Conservation (phyloP, 202 grass and related monocot species). For the Schoenoplectus tabernaemontani region DNA sequence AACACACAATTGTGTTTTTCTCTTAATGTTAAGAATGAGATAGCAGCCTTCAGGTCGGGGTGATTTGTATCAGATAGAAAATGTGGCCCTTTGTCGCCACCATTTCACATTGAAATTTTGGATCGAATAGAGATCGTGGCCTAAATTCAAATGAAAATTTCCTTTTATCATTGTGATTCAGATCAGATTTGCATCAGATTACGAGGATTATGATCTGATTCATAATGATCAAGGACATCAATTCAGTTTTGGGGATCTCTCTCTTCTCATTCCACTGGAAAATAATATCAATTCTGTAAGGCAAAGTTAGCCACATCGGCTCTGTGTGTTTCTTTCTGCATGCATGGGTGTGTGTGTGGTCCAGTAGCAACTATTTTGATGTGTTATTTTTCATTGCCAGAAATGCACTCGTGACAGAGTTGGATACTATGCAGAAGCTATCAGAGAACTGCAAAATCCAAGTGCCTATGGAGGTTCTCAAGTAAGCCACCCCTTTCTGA, state of each 20-base stretch:
- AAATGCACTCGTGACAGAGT: conserved; percentile 72
- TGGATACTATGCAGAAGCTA: conserved; percentile 92
- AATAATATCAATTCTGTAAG: neutral
- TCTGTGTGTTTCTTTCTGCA: neutral
- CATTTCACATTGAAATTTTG: no score
- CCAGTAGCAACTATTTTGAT: neutral
- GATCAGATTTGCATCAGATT: no score
- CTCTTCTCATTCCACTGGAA: neutral
- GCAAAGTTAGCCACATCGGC: neutral
- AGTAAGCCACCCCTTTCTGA: conserved; percentile 32
- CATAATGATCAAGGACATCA: neutral
- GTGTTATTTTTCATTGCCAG: conserved; percentile 19
- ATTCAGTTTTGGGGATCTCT: neutral
- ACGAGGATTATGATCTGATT: neutral
- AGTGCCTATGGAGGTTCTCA: conserved; percentile 96
- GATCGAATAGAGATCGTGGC: no score
- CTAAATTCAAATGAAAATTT: no score
- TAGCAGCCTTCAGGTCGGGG: no score
- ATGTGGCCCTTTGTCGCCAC: no score
- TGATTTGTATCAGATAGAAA: no score
- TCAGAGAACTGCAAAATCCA: conserved; percentile 81
- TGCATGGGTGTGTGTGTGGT: no score
- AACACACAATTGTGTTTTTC: no score
- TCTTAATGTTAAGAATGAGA: no score
- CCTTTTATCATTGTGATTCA: no score